Conservation (phyloP, 176 grass and related monocot species). For the Bonia amplexicaulis region DNA sequence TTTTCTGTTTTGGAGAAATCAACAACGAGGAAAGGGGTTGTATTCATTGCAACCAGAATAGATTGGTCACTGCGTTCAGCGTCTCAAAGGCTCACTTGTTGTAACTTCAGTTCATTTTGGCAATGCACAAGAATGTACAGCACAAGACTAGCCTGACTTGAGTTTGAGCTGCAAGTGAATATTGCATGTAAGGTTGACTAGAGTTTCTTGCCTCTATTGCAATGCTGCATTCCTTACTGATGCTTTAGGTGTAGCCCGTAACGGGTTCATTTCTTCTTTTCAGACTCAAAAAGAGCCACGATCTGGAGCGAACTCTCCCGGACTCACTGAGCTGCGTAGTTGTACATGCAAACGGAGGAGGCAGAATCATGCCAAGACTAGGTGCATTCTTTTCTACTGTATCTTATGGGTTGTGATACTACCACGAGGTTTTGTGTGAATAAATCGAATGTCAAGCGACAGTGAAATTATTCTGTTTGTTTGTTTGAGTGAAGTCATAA, state of each 20-base stretch:
- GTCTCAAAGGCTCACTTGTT: background rate
- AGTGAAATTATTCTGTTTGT: too few relatives aligned
- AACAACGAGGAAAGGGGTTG: background rate
- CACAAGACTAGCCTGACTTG: background rate
- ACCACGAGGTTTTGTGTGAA: too few relatives aligned
- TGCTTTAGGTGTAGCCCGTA: background rate
- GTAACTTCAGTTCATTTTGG: background rate
- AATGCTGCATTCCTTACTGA: background rate
- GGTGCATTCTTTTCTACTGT: too few relatives aligned
- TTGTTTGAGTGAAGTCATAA: too few relatives aligned
- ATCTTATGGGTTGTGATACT: too few relatives aligned
- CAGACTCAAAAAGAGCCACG: background rate
- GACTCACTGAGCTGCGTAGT: background rate
- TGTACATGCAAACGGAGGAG: background rate
- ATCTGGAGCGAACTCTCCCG: background rate
- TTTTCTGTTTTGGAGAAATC: background rate
- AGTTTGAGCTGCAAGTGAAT: background rate
- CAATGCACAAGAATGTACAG: background rate
- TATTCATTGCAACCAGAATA: background rate
- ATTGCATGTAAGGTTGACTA: background rate
- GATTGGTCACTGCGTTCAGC: background rate
- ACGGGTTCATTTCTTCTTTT: background rate
- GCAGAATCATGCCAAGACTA: background rate
- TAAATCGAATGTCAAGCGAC: too few relatives aligned
- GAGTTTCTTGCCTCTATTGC: background rate